These are phyloP conservation scores for Phytophthora colocasiae DNA, from an alignment of 352 stramenopile genomes.

Conservation along the genomic window DNA sequence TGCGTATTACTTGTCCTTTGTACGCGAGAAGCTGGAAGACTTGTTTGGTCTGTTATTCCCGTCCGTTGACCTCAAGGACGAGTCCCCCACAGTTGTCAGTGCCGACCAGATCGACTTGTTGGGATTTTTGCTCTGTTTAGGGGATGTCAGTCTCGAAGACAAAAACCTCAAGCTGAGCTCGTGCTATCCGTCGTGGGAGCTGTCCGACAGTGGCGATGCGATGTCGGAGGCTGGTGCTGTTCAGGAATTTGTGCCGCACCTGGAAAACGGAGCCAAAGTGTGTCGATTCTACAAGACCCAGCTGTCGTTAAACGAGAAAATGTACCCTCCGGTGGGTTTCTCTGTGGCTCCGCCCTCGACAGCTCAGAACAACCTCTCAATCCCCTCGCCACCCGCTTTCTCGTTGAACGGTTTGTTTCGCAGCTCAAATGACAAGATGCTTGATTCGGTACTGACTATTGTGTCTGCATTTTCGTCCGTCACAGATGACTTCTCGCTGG, in stretches of 20 bases:
- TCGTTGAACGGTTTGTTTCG: slow-evolving; percentile 43
- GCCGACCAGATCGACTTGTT: slow-evolving; percentile 77
- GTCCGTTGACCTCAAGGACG: slow-evolving; percentile 57
- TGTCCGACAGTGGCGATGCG: slow-evolving; percentile 18
- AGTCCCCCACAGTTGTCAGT: slow-evolving; percentile 58
- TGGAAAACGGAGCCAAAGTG: slow-evolving; percentile 70
- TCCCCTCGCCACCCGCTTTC: slow-evolving; percentile 33
- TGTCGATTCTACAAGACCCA: slow-evolving; percentile 81
- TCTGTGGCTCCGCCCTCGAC: slow-evolving; percentile 40
- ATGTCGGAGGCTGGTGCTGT: slow-evolving; percentile 28
- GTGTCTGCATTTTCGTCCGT: slow-evolving; percentile 6
- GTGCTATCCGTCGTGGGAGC: slow-evolving; percentile 72
- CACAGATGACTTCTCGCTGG: slow-evolving; percentile 55
- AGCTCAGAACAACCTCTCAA: slow-evolving; percentile 31
- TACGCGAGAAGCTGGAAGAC: slow-evolving; percentile 81
- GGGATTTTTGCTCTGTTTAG: slow-evolving; percentile 74
- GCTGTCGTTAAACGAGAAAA: slow-evolving; percentile 76
- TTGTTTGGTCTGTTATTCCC: slow-evolving; percentile 78
- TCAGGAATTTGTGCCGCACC: slow-evolving; percentile 24
- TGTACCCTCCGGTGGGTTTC: slow-evolving; percentile 84
- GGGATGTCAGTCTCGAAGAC: slow-evolving; percentile 57
- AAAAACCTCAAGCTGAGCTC: slow-evolving; percentile 65
- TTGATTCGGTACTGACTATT: slow-evolving; percentile 10
- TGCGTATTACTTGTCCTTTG: slow-evolving; percentile 81
- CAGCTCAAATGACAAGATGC: neutral